A percentile compares a stretch with the other conserved stretches of the same genome.
phyloP scores from a whole-genome alignment of 768 basidiomycete genomes.

The Hygrophorus russula region DNA sequence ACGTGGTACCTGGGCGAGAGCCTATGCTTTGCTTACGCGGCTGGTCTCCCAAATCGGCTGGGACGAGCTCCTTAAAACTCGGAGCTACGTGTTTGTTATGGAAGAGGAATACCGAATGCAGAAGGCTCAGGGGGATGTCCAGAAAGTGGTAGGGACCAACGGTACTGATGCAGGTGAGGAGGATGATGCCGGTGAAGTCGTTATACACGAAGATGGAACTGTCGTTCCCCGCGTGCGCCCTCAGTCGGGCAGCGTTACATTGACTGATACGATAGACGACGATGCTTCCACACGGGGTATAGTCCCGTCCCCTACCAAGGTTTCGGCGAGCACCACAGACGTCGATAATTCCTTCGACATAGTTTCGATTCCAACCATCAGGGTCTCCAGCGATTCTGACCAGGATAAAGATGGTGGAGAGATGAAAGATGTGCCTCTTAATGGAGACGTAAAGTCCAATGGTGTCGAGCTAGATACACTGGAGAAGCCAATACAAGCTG shows the following conservation, averaged over 20 bases:
- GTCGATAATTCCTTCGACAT: constrained; percentile 15
- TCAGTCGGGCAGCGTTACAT: constrained; percentile 15
- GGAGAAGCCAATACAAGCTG: constrained; percentile 42
- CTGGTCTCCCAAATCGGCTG: constrained; percentile 94
- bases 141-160: constrained; percentile 20
- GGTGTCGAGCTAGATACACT: constrained; percentile 20
- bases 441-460: constrained; percentile 21
- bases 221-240: constrained; percentile 18
- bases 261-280: constrained; percentile 34
- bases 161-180: constrained; percentile 23
- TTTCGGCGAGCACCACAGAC: constrained; percentile 10
- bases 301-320: constrained; percentile 22
- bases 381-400: constrained; percentile 17
- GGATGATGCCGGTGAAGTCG: constrained; percentile 22
- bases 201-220: constrained; percentile 59
- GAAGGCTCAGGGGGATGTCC: constrained; percentile 71
- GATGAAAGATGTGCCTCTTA: constrained; percentile 11
- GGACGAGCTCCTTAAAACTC: constrained; percentile 94
- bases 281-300: constrained; percentile 63
- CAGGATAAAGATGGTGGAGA: constrained; percentile 24
- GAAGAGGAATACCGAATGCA: constrained; percentile 99
- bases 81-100: constrained; percentile 97
- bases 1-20: constrained; percentile 91
- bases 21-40: constrained; percentile 81
- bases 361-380: constrained; percentile 7